Evolutionary conservation across 495 filamentous ascomycete species (phyloP), one percentile per base, ranked within the genome.

Genomic region (Cercophora scortea): DNA sequence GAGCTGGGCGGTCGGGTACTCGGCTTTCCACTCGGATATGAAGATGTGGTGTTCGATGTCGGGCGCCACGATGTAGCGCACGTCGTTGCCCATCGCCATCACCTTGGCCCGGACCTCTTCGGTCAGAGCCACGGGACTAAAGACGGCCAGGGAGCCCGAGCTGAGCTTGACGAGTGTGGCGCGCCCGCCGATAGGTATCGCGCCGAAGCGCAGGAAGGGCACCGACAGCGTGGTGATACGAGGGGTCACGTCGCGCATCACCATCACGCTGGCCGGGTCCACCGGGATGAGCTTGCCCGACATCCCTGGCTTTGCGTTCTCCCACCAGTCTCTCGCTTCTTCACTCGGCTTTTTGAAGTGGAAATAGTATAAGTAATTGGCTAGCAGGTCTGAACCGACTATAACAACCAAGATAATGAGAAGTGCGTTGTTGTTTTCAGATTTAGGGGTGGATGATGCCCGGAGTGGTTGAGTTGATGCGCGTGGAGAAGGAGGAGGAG

Each of bases 11-110:
- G 77, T 57, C 0, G 90, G 90, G 66, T 78, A 98, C 6, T 80
- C 88, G 15, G 77, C 68, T 53, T 86, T 81, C 94, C 93, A 98
- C 11, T 86, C 70, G 1, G 85, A 83, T 15, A 97, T 62, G 71
- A 88, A 90, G 63, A 97, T 87, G 76, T 98, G 92, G 69, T 97
- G 93, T 69, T 96, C 86, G 16, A 90, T 79, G 63, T 97, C 93
- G 16, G 83, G 78, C 5, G 92, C 90, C 10, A 90, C 78, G 53
- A 97, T 81, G 75, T 97, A 96, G 45, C 75, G 77, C 44, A 98
- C 82, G 19, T 82, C 74, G 41, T 79, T 78, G 50, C 89, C 89
- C 18, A 90, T 70, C n/a, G 72, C 68, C 32, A 74, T 59, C 39
- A 95, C 71, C 41, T 80, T 86, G 47, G 79, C 71, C 53, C 79